Conservation (phyloP, 306 rosid species). For the Ammopiptanthus mongolicus region DNA sequence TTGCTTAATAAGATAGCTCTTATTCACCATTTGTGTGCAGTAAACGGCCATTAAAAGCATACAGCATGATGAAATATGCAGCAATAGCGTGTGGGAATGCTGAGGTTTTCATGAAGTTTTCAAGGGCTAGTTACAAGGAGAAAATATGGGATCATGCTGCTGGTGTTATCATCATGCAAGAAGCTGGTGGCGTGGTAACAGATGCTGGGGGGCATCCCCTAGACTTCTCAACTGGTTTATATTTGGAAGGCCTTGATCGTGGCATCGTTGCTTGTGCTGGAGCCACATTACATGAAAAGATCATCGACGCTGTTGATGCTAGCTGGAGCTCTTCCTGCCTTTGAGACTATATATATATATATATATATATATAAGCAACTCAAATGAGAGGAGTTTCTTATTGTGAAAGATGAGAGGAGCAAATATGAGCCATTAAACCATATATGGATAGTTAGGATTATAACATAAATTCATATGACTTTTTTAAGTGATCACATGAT, state of each 20-base stretch:
- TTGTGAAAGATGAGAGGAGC: too few species aligned
- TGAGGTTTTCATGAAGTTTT: conserved; percentile 92
- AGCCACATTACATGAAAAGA: conserved; percentile 64
- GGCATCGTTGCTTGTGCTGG: conserved; percentile 87
- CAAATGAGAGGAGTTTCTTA: too few species aligned
- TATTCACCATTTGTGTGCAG: conserved; percentile 37
- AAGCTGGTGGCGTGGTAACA: conserved; percentile 90
- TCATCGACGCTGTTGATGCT: conserved; percentile 78
- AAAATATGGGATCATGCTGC: conserved; percentile 98
- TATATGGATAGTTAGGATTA: too few species aligned
- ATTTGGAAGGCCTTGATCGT: conserved; percentile 78
- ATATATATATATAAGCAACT: not conserved
- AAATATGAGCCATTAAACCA: too few species aligned
- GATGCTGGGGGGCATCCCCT: conserved; percentile 73
- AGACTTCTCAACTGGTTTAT: conserved; percentile 67
- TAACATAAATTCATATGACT: too few species aligned
- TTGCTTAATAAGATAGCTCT: not conserved
- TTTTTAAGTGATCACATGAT: too few species aligned
- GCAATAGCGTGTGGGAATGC: conserved; percentile 96
- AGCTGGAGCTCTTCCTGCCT: conserved; percentile 91
- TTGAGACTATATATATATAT: conserved; percentile 22
- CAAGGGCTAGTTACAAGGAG: conserved; percentile 75
- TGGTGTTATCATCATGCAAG: conserved; percentile 71
- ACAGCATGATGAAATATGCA: conserved; percentile 76
- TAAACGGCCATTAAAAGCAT: conserved; percentile 62